These are phyloP conservation scores for Casuarina cunninghamiana DNA, from an alignment of 306 rosid species.

Conservation along the genomic window DNA sequence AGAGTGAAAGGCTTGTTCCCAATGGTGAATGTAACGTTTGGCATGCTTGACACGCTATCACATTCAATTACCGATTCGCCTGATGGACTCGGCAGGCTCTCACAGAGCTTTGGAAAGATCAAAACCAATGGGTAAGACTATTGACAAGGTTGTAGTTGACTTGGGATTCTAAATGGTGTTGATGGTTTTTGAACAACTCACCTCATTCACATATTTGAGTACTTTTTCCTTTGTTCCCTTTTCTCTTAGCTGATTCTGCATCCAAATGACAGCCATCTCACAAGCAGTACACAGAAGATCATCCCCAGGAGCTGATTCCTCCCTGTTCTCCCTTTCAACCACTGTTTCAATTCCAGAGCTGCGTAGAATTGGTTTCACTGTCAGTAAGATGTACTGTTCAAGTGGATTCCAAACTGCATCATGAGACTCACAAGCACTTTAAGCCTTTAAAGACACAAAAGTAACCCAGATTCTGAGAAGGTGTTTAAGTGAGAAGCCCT, in stretches of 20 bases:
- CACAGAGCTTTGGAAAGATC: slow-evolving; percentile 55
- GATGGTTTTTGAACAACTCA: slow-evolving; percentile 23
- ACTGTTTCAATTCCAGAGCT: slow-evolving; percentile 68
- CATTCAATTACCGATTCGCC: slow-evolving; percentile 70
- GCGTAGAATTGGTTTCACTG: slow-evolving; percentile 24
- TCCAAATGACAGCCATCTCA: slow-evolving; percentile 77
- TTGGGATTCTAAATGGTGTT: slow-evolving; percentile 12
- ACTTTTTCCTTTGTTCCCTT: slow-evolving; percentile 59
- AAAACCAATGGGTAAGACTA: slow-evolving; percentile 22
- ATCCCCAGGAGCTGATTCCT: slow-evolving; percentile 35
- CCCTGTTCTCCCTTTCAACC: slow-evolving; percentile 47
- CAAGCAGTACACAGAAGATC: slow-evolving; percentile 61
- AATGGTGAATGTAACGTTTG: slow-evolving; percentile 69
- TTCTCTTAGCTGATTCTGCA: slow-evolving; percentile 69
- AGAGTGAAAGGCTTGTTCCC: slow-evolving; percentile 58
- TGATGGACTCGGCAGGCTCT: slow-evolving; percentile 77
- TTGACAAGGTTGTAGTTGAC: not conserved
- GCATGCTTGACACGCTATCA: slow-evolving; percentile 56
- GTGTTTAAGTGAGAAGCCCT: not conserved
- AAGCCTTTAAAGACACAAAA: not conserved
- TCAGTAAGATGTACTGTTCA: slow-evolving; percentile 21
- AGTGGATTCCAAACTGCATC: slow-evolving; percentile 14
- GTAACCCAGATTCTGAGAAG: not conserved
- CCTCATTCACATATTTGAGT: slow-evolving; percentile 62
- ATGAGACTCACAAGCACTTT: not conserved